phyloP scores from a whole-genome alignment of 2,329 filamentous ascomycete genomes.

The Blastomyces percursus region DNA sequence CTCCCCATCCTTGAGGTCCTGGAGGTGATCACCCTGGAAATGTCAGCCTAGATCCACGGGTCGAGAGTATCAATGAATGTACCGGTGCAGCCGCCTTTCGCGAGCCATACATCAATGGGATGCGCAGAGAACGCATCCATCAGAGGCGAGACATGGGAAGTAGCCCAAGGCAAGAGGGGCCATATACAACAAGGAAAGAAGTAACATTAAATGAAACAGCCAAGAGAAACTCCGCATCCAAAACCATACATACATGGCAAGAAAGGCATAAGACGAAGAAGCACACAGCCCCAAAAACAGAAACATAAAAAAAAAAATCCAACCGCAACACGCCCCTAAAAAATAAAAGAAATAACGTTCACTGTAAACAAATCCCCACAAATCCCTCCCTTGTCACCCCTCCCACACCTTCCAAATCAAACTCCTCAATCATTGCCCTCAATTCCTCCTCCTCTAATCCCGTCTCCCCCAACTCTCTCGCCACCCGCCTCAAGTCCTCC shows the following conservation, averaged over 20 bases:
- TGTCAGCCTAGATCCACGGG: background rate
- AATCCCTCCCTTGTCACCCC: conserved; percentile 56
- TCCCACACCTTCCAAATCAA: conserved; percentile 88
- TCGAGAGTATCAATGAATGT: conserved; percentile 1
- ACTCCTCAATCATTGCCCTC: conserved; percentile 93
- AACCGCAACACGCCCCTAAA: background rate
- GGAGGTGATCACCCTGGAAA: conserved; percentile 6
- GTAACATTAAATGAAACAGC: no score
- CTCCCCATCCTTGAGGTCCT: conserved; percentile 1
- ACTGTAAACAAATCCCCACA: conserved; percentile 53
- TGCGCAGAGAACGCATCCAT: no score
- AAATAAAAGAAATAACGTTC: conserved; percentile 12
- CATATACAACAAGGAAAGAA: no score
- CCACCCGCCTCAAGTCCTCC: conserved; percentile 76
- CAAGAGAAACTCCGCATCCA: background rate
- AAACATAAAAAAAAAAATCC: background rate
- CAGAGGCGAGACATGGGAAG: no score
- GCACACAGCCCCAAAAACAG: background rate
- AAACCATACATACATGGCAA: background rate
- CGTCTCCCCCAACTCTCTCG: conserved; percentile 75
- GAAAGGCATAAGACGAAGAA: background rate
- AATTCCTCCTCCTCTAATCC: conserved; percentile 88
- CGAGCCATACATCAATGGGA: no score
- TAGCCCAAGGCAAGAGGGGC: no score
- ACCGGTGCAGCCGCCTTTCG: background rate